Conservation (phyloP, 2,329 filamentous ascomycete genomes). For the Coniochaeta hoffmannii region DNA sequence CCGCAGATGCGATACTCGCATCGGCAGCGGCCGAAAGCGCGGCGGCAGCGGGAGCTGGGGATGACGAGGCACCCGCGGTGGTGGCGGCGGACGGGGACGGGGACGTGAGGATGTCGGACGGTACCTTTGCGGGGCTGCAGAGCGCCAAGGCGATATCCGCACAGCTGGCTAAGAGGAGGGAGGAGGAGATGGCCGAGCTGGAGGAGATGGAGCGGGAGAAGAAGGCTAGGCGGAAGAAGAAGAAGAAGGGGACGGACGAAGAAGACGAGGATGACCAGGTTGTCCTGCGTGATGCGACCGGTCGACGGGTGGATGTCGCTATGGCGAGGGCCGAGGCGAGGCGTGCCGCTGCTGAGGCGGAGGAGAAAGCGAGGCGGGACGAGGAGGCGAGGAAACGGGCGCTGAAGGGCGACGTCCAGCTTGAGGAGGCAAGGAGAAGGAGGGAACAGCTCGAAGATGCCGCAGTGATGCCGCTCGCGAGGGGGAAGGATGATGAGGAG, state of each 20-base stretch:
- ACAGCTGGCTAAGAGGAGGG: conserved; percentile 52
- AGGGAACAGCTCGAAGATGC: conserved; percentile 70
- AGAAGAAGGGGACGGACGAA: conserved; percentile 33
- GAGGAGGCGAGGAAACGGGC: conserved; percentile 60
- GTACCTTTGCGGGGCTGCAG: conserved; percentile 81
- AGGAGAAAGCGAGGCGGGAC: conserved; percentile 50
- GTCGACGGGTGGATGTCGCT: conserved; percentile 85
- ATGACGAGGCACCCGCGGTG: conserved; percentile 30
- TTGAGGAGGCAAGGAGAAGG: conserved; percentile 55
- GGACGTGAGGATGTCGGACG: conserved; percentile 71
- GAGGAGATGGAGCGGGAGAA: conserved; percentile 17
- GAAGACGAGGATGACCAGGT: conserved; percentile 58
- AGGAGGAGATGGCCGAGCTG: conserved; percentile 23
- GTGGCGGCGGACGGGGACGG: conserved; percentile 38
- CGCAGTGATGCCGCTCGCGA: conserved; percentile 70
- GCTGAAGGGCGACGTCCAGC: conserved; percentile 80
- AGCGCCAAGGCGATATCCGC: conserved; percentile 70
- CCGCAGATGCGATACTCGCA: conserved; percentile 72
- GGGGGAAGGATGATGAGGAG: conserved; percentile 75
- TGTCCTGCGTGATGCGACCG: conserved; percentile 91
- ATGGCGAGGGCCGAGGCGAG: conserved; percentile 85
- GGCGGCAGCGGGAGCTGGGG: conserved; percentile 41
- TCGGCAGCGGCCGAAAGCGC: conserved; percentile 61
- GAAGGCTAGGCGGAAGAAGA: conserved; percentile 22
- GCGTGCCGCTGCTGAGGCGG: conserved; percentile 55